Evolutionary conservation across 805 yeast species (phyloP), one percentile per base, ranked within the genome.

Genomic region (Barnettozyma botsteinii): DNA sequence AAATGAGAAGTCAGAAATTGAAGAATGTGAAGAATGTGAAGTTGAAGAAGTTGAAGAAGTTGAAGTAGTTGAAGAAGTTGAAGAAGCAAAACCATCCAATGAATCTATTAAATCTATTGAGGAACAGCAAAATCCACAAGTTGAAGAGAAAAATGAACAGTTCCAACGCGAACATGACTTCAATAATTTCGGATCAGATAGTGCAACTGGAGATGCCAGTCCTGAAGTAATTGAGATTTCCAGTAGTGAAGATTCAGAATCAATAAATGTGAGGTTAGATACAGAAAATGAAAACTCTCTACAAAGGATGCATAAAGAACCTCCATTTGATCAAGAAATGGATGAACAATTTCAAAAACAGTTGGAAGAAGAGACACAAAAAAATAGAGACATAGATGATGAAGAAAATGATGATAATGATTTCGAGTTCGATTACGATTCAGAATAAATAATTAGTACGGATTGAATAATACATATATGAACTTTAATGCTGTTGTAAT

Each of bases 341-440:
- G 47, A 40, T 3, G n/a, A 23, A 10, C 31, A 40, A 20, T 26
- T 43, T 15, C 25, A 26, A 7, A 18, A 30, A 23, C 47, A 43
- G n/a, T 10, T 44, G n/a, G 3, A 34, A 15, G n/a, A 31, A 14
- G 47, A 43, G 28, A 29, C 29, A 15, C 32, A 17, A 2, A n/a
- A 12, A 10, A 23, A n/a, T 4, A 11, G 17, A 31, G 12, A 31
- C 10, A 5, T 23, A 14, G 31, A 23, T 10, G 27, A 14, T 12
- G 40, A 34, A 10, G 51, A 39, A 3, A 48, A 41, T 23, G 53
- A 44, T 19, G 52, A 43, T 17, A 65, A 62, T 10, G 73, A 65
- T 18, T 72, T 64, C 50, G 77, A 72, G 0, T 59, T 57, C 31
- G 62, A 57, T 19, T 59, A 53, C 48, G 77, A 72, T 5, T 57